phyloP scores from a whole-genome alignment of 2,329 filamentous ascomycete genomes.

The Talaromyces marneffei region DNA sequence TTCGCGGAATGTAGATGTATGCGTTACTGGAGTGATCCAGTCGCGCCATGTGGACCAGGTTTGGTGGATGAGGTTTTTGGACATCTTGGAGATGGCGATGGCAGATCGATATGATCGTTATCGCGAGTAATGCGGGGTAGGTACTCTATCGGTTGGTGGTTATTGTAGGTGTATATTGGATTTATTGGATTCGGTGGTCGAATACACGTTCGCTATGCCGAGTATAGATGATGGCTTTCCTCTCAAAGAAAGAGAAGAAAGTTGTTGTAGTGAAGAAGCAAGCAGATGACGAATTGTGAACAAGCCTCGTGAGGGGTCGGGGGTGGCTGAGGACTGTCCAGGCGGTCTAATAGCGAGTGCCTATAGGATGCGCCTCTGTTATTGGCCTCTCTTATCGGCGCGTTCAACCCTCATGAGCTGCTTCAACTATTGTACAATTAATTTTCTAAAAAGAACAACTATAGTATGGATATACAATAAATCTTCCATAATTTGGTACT shows the following conservation, averaged over 20 bases:
- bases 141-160: background rate
- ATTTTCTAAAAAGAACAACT: background rate
- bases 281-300: background rate
- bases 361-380: background rate
- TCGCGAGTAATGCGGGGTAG: slow-evolving; percentile 14
- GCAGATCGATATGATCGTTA: background rate
- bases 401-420: background rate
- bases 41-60: slow-evolving; percentile 89
- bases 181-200: background rate
- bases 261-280: background rate
- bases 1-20: slow-evolving; percentile 87
- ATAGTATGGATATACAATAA: background rate
- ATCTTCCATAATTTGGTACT: background rate
- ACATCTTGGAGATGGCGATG: slow-evolving; percentile 5
- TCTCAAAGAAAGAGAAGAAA: background rate
- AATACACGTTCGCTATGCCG: too few relatives aligned
- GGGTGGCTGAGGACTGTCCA: background rate
- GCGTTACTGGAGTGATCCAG: slow-evolving; percentile 78
- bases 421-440: background rate
- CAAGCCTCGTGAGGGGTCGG: slow-evolving; percentile 1
- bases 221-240: background rate
- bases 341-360: background rate
- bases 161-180: background rate
- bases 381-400: background rate
- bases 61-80: slow-evolving; percentile 82